These are phyloP conservation scores for Malus hybrid DNA, from an alignment of 331 rosid genomes.

Conservation along the genomic window DNA sequence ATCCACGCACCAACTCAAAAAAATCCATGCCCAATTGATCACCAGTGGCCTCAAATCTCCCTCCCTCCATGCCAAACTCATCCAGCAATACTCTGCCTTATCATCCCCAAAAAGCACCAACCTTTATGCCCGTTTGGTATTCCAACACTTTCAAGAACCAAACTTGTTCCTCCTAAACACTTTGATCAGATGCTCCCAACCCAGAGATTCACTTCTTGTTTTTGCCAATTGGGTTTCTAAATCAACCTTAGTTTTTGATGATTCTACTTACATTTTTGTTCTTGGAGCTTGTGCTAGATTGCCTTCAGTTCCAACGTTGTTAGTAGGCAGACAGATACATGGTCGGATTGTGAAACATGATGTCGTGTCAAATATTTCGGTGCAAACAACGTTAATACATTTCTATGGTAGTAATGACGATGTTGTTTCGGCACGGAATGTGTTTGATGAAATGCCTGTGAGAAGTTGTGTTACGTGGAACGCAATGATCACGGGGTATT, in stretches of 20 bases:
- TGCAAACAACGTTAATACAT: slow-evolving; percentile 52
- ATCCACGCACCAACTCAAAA: slow-evolving; percentile 34
- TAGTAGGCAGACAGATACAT: slow-evolving; percentile 52
- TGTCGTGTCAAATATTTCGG: slow-evolving; percentile 33
- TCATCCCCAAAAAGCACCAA: slow-evolving; percentile 18
- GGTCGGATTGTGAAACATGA: slow-evolving; percentile 40
- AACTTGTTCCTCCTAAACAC: slow-evolving; percentile 62
- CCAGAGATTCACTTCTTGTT: slow-evolving; percentile 36
- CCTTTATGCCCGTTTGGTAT: slow-evolving; percentile 40
- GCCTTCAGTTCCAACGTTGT: slow-evolving; percentile 47
- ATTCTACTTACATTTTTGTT: slow-evolving; percentile 49
- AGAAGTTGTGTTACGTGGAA: slow-evolving; percentile 61
- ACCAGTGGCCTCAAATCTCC: slow-evolving; percentile 46
- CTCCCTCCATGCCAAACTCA: slow-evolving; percentile 39
- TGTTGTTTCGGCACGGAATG: slow-evolving; percentile 41
- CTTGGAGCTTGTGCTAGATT: slow-evolving; percentile 81
- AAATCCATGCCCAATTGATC: slow-evolving; percentile 63
- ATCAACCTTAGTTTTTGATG: slow-evolving; percentile 38
- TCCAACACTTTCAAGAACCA: slow-evolving; percentile 21
- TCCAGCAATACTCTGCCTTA: slow-evolving; percentile 38
- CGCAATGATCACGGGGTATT: slow-evolving; percentile 67
- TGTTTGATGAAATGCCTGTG: slow-evolving; percentile 70
- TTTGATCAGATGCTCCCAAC: slow-evolving; percentile 52
- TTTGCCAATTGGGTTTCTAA: slow-evolving; percentile 41
- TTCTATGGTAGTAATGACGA: slow-evolving; percentile 55